Evolutionary conservation across 768 basidiomycete genomes (phyloP).

Genomic region (Termitomyces bulborhizus): DNA sequence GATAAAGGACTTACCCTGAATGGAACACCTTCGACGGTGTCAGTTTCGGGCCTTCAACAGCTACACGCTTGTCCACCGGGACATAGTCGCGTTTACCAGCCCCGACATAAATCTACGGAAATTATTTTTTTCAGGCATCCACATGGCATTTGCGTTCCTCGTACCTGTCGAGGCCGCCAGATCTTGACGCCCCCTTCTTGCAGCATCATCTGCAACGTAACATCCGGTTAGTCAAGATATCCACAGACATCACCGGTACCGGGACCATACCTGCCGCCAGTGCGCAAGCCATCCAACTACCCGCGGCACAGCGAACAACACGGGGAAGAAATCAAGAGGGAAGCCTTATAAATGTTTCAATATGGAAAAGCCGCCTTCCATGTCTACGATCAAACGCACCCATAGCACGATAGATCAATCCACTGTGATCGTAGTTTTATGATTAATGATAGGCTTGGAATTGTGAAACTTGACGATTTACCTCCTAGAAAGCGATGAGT

Average conservation of each 20-base stretch:
- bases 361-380: not conserved
- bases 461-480: constrained; percentile 19
- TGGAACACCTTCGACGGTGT: constrained; percentile 62
- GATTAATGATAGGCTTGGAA: not conserved
- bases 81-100: constrained; percentile 70
- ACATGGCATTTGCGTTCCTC: constrained; percentile 8
- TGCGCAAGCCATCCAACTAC: constrained; percentile 93
- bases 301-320: constrained; percentile 86
- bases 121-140: not conserved
- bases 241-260: not conserved
- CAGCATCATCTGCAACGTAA: constrained; percentile 88
- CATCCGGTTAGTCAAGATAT: not conserved
- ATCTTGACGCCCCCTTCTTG: constrained; percentile 88
- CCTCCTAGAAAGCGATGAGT: constrained; percentile 43
- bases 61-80: constrained; percentile 50
- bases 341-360: constrained; percentile 50
- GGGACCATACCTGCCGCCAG: constrained; percentile 66
- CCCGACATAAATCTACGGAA: constrained; percentile 69
- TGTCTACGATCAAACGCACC: constrained; percentile 33
- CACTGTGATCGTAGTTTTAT: constrained; percentile 34
- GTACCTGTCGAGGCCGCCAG: constrained; percentile 82
- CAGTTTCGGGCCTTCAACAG: constrained; percentile 47
- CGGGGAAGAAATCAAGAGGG: constrained; percentile 92
- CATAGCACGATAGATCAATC: constrained; percentile 89
- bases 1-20: constrained; percentile 57